Evolutionary conservation across 2,329 filamentous ascomycete genomes (phyloP), one percentile per base, ranked within the genome.

Genomic region (Xylariaceae sp.): DNA sequence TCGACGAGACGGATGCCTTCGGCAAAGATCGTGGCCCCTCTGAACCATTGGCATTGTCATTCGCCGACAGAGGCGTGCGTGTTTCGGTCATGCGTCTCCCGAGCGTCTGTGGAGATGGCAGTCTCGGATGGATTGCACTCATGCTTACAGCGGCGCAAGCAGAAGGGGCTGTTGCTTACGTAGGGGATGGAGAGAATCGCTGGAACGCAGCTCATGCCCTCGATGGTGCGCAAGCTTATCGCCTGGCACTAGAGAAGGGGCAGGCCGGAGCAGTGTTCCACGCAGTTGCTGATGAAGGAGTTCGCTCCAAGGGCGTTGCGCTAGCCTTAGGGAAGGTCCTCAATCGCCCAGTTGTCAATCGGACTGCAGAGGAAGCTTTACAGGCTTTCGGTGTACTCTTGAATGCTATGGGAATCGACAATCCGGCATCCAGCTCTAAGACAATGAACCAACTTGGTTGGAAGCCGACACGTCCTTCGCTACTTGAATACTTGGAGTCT

Each of bases 11-110:
- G 11, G 35, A 49, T 20, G 22, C 39, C 14, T 39, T 49, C 14
- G 42, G 42, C 22, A 35, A 38, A 4, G 2, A 37, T 16, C 47
- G 47, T 25, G 47, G 47, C 17, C 37, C 38, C n/a, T 34, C 42
- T 1, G 47, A 49, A 36, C 1, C 16, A 6, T 20, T 32, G 4
- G 42, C 47, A 20, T 38, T 45, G 20, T 33, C 37, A 17, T 49
- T 45, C 20, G 42, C 42, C 5, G 36, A 33, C 6, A 42, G 34
- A 12, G 47, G 43, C 17, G 42, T 46, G 35, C 47, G 47, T 2
- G 42, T 45, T 16, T 45, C 42, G 6, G 39, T 49, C n/a, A 45
- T 49, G 38, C 25, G 47, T 6, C 47, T 49, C 17, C 47, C 47
- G 11, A 45, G 37, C 12, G 39, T 49, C 1, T 45, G 42, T 22